Percentiles rank a stretch among this genome's conserved stretches.
Conservation (phyloP, 2,329 filamentous ascomycete species). For the Cylindrodendrum hubeiense region DNA sequence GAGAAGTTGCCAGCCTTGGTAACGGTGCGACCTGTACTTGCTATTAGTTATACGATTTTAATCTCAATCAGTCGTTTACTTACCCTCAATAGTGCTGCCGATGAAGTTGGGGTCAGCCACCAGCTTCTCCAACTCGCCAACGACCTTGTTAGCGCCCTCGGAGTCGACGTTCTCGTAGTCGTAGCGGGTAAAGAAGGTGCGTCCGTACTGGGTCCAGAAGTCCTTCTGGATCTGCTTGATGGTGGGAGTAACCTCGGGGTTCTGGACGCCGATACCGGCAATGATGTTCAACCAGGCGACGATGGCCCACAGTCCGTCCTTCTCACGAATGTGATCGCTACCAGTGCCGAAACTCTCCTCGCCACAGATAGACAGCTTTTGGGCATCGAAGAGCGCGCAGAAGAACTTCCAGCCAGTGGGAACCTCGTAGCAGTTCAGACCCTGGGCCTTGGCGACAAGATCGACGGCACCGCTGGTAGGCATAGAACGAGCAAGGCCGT, state of each 20-base stretch:
- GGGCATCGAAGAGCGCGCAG: conserved; percentile 92
- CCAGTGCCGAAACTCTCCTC: conserved; percentile 99
- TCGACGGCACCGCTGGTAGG: conserved; percentile 96
- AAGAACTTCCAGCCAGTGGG: conserved; percentile 99
- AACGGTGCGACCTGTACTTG: conserved; percentile 77
- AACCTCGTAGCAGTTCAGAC: conserved; percentile 92
- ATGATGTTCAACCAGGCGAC: conserved; percentile 99
- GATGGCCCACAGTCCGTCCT: conserved; percentile 97
- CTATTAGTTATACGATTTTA: conserved; percentile 34
- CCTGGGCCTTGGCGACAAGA: conserved; percentile 94
- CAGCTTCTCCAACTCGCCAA: conserved; percentile 82
- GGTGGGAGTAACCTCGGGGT: conserved; percentile 83
- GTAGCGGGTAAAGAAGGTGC: conserved; percentile 99
- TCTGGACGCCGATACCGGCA: conserved; percentile 88
- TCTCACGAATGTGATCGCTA: conserved; percentile 98
- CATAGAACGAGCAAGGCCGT: conserved; percentile 96
- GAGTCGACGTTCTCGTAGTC: conserved; percentile 97
- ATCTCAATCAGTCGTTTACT: conserved; percentile 34
- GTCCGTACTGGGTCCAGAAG: conserved; percentile 96
- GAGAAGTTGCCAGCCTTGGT: conserved; percentile 94
- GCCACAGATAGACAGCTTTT: conserved; percentile 98
- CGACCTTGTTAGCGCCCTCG: conserved; percentile 90
- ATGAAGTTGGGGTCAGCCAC: conserved; percentile 82
- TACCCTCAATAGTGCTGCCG: conserved; percentile 83
- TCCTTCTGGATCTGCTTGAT: conserved; percentile 97